phyloP scores from a whole-genome alignment of 2,329 filamentous ascomycete species.

The Sporothrix curviconia region DNA sequence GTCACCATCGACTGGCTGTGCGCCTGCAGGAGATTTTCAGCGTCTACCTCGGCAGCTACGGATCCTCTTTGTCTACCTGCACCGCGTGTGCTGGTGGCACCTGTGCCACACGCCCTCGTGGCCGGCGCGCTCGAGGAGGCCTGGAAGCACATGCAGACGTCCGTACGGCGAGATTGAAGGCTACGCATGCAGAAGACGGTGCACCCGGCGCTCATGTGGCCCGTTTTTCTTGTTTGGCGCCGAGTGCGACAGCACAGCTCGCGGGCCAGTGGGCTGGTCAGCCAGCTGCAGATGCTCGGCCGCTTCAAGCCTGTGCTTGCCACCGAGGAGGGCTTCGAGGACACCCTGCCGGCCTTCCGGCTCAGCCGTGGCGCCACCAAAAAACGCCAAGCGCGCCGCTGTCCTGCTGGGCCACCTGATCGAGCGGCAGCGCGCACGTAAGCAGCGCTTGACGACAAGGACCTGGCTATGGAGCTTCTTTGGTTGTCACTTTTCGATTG shows the following conservation, averaged over 20 bases:
- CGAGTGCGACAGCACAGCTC: neutral
- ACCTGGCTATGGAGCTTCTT: neutral
- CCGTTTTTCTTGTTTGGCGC: neutral
- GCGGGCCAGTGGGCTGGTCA: neutral
- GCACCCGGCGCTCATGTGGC: neutral
- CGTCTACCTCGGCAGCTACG: neutral
- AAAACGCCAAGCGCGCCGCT: neutral
- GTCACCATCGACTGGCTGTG: neutral
- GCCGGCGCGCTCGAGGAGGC: neutral
- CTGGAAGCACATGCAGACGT: neutral
- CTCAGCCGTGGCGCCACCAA: neutral
- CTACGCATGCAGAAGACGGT: neutral
- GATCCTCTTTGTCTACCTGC: neutral
- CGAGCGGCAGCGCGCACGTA: neutral
- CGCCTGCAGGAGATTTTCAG: neutral
- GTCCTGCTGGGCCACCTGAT: neutral
- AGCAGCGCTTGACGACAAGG: neutral
- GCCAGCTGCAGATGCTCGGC: neutral
- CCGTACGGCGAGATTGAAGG: neutral
- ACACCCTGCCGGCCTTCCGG: neutral
- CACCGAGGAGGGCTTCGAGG: neutral
- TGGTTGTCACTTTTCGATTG: neutral
- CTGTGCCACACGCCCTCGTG: neutral
- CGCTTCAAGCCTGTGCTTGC: neutral
- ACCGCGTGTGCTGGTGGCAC: slow-evolving; percentile 1